Base-by-base conservation (phyloP, 805 yeast genomes). In the Wickerhamiella nectarea region DNA sequence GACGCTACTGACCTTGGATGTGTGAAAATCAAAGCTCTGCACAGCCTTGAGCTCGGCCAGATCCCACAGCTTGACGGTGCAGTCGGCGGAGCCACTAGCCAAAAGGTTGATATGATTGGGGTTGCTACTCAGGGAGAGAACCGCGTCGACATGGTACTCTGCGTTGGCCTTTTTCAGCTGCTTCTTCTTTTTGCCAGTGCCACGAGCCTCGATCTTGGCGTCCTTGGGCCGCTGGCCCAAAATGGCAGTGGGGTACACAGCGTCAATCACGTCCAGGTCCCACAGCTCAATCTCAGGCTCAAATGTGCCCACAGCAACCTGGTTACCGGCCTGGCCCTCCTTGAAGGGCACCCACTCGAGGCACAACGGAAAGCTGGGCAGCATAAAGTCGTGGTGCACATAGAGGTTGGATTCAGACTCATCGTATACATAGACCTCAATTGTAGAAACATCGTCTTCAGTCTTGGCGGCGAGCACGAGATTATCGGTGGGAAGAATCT, bases 251-350 rank as follows among this genome's bases (percentile, higher is more conserved):
- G 98, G 98, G 71, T 83, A 89, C 21, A 94, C 89, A 56, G 85
- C 85, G 53, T 91, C 97, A 28, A 89, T 69, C 50, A 80, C 77
- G 60, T 91, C 98, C 56, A 91, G 68, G 62, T 91, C 86, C 97
- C 97, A 91, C 48, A 91, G 73, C 65, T 91, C 98, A 62, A 91
- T 89, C 58, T 82, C 93, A 34, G 98, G 98, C 54, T 89, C 97
- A 60, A 91, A 89, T 2, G 97, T 83, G 58, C 97, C 97, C 51
- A 91, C 69, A 11, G 98, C 98, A 2, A 94, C 97, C 63, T 84
- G 86, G 63, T 86, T 91, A 9, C 94, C 95, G 24, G 76, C 64
- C 25, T 62, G 62, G 28, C 67, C 66, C 11, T 62, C 53, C 48
- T 68, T 71, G 60, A 72, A 81, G 61, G 84, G 81, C 50, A 91